These are phyloP conservation scores for Penicillium coprophilum DNA, from an alignment of 495 filamentous ascomycete genomes.

Conservation along the genomic window DNA sequence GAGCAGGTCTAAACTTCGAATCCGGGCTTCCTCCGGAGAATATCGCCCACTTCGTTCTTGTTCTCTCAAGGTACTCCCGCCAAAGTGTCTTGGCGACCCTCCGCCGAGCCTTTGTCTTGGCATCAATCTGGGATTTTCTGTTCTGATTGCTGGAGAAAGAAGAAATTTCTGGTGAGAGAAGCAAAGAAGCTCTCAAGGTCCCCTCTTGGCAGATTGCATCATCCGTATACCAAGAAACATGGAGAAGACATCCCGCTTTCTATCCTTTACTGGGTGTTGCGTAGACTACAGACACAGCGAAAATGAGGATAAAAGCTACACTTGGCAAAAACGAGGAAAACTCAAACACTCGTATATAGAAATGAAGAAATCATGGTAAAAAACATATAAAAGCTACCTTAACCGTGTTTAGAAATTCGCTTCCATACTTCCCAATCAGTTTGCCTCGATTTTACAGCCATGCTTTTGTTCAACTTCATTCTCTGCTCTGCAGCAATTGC, in stretches of 20 bases:
- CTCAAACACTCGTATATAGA: neutral
- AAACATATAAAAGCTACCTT: constrained; percentile 2
- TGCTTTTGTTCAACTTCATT: constrained; percentile 1
- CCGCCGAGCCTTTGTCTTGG: constrained; percentile 22
- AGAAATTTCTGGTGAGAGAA: neutral
- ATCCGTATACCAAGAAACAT: neutral
- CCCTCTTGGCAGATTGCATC: constrained; percentile 11
- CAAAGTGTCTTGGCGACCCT: constrained; percentile 23
- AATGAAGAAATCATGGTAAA: neutral
- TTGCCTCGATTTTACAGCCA: neutral
- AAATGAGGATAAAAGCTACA: neutral
- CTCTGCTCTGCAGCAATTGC: constrained; percentile 8
- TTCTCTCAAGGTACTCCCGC: constrained; percentile 25
- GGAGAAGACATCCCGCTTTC: neutral
- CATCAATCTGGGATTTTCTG: neutral
- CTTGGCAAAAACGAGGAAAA: constrained; percentile 3
- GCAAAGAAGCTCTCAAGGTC: constrained; percentile 19
- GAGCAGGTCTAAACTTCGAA: neutral
- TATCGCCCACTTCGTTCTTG: constrained; percentile 1
- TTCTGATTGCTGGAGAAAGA: constrained; percentile 1
- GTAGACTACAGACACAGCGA: neutral
- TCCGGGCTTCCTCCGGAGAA: constrained; percentile 2
- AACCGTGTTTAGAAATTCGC: neutral
- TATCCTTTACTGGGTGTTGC: neutral
- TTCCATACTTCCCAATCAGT: neutral